Percentiles rank a stretch among this genome's conserved stretches.
Conservation (phyloP, 2,329 filamentous ascomycete species). For the Beauveria brongniartii region DNA sequence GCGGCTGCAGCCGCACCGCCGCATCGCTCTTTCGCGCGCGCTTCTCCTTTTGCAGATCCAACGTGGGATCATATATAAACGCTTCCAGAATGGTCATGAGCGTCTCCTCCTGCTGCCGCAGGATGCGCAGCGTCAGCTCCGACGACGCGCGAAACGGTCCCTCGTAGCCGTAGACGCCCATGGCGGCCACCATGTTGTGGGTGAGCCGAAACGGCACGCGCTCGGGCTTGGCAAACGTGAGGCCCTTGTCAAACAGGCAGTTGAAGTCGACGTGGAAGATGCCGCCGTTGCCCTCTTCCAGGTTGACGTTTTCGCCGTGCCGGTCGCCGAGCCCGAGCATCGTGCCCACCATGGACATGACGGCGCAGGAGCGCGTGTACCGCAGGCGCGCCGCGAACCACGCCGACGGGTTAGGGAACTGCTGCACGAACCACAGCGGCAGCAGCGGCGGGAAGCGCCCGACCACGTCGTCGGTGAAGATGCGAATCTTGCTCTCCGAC, state of each 20-base stretch:
- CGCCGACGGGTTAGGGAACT: conserved; percentile 83
- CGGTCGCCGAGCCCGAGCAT: conserved; percentile 89
- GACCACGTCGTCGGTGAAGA: conserved; percentile 62
- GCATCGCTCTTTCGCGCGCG: conserved; percentile 29
- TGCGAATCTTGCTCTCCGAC: conserved; percentile 50
- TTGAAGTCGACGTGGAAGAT: conserved; percentile 99
- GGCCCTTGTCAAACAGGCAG: conserved; percentile 96
- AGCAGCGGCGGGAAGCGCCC: conserved; percentile 72
- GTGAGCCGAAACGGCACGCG: conserved; percentile 92
- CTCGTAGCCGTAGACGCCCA: conserved; percentile 91
- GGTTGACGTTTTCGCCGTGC: conserved; percentile 92
- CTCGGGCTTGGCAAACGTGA: conserved; percentile 92
- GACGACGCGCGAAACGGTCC: conserved; percentile 86
- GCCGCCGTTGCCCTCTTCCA: conserved; percentile 89
- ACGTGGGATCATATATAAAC: conserved; percentile 92
- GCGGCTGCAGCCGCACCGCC: conserved; percentile 44
- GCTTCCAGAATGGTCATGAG: conserved; percentile 96
- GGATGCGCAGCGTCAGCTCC: conserved; percentile 75
- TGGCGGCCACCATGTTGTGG: conserved; percentile 97
- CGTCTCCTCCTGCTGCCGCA: conserved; percentile 89
- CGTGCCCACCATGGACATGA: conserved; percentile 99
- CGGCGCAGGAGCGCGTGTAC: conserved; percentile 89
- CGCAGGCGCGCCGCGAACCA: conserved; percentile 87
- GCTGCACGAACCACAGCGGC: conserved; percentile 90
- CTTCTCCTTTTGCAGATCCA: conserved; percentile 76